Percentiles rank a stretch among this genome's conserved stretches.
phyloP scores from a whole-genome alignment of 2,329 filamentous ascomycete species.

The Curvularia verruculosa region DNA sequence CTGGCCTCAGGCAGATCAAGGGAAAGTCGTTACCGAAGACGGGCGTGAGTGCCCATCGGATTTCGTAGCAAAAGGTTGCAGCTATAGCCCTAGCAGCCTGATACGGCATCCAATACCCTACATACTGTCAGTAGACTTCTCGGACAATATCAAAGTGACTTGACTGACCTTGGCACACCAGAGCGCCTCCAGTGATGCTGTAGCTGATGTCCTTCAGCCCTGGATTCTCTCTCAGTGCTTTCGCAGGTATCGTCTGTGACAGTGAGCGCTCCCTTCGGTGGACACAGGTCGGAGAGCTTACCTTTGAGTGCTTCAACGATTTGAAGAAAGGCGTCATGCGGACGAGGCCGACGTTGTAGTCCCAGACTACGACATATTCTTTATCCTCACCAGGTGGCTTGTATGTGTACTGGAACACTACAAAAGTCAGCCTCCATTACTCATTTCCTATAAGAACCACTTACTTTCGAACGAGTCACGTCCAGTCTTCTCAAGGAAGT shows the following conservation, averaged over 20 bases:
- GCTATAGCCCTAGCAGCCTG: conserved; percentile 84
- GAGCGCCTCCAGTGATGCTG: conserved; percentile 91
- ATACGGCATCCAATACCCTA: conserved; percentile 97
- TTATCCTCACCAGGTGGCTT: conserved; percentile 67
- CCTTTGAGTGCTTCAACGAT: conserved; percentile 85
- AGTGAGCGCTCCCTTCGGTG: conserved; percentile 18
- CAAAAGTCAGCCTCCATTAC: conserved; percentile 15
- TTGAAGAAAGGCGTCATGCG: conserved; percentile 96
- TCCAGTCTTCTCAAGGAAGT: conserved; percentile 84
- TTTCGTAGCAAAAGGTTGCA: conserved; percentile 84
- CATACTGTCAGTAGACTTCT: conserved; percentile 14
- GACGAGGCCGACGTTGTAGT: conserved; percentile 93
- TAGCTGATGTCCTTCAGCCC: conserved; percentile 89
- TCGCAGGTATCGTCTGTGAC: conserved; percentile 80
- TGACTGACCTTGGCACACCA: conserved; percentile 73
- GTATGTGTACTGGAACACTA: conserved; percentile 87
- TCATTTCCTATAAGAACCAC: conserved; percentile 17
- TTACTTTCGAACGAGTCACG: conserved; percentile 87
- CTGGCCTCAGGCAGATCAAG: conserved; percentile 68
- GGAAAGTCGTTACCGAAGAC: conserved; percentile 88
- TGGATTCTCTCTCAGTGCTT: conserved; percentile 71
- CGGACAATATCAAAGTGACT: neutral
- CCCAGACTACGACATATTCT: conserved; percentile 87
- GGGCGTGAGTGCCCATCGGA: conserved; percentile 85
- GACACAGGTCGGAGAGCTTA: conserved; percentile 47